Evolutionary conservation across 495 filamentous ascomycete genomes (phyloP).

Genomic region (Penicillium canariense): DNA sequence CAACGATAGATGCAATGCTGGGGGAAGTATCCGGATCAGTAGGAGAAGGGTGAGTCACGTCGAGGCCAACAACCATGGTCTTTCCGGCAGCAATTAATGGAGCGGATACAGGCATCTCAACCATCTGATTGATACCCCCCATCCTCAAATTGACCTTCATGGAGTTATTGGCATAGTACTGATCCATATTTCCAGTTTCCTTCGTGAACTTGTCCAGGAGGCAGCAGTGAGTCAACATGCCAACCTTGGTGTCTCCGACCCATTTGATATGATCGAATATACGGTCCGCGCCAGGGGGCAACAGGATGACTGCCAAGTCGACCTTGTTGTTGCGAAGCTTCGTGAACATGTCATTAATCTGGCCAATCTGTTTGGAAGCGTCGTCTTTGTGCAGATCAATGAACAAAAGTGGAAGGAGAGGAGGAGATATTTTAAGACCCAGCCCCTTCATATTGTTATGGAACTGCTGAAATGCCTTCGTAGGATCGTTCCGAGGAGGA

Average conservation of each 20-base stretch:
- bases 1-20: conserved; percentile 73
- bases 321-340: neutral
- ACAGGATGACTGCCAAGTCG: conserved; percentile 51
- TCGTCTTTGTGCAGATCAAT: neutral
- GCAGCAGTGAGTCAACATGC: conserved; percentile 61
- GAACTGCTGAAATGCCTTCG: neutral
- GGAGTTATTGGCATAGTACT: conserved; percentile 68
- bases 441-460: neutral
- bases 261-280: conserved; percentile 66
- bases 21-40: conserved; percentile 53
- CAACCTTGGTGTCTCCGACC: conserved; percentile 55
- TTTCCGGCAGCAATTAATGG: conserved; percentile 51
- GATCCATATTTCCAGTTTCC: conserved; percentile 14
- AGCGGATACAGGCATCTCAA: conserved; percentile 40
- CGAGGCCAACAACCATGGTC: conserved; percentile 81
- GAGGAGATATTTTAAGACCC: neutral
- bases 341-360: neutral
- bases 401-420: neutral
- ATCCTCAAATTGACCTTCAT: conserved; percentile 81
- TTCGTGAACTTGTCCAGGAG: conserved; percentile 28
- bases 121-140: conserved; percentile 68
- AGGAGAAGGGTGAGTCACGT: conserved; percentile 83
- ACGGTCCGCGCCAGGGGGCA: conserved; percentile 43
- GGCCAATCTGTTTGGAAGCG: neutral
- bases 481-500: neutral